Conservation (phyloP, 331 rosid species). For the Saraca asoca region DNA sequence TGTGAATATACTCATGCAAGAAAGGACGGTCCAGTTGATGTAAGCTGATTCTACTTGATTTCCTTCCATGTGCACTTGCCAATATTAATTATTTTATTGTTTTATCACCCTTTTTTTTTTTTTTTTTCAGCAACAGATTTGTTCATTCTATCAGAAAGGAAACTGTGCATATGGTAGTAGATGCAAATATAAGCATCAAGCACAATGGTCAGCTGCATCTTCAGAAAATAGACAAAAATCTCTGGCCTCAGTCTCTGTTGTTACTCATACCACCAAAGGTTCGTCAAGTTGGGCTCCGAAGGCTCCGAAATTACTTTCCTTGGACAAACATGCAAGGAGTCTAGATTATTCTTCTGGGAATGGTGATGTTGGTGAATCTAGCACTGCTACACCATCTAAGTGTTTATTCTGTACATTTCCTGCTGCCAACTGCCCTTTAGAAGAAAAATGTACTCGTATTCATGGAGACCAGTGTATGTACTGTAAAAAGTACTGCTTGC, state of each 20-base stretch:
- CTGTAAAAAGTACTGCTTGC: conserved; percentile 87
- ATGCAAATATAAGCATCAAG: conserved; percentile 81
- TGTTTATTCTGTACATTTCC: conserved; percentile 68
- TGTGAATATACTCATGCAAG: conserved; percentile 82
- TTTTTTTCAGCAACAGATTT: conserved; percentile 52
- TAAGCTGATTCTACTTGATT: conserved; percentile 26
- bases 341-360: conserved; percentile 40
- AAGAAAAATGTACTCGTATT: conserved; percentile 63
- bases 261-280: conserved; percentile 31
- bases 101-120: conserved; percentile 16
- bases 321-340: conserved; percentile 45
- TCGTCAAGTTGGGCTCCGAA: conserved; percentile 50
- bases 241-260: conserved; percentile 42
- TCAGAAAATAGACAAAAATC: conserved; percentile 49
- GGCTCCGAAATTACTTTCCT: conserved; percentile 42
- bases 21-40: conserved; percentile 69
- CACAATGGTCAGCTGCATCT: conserved; percentile 50
- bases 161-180: conserved; percentile 82
- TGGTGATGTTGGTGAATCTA: conserved; percentile 50
- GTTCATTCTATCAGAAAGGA: conserved; percentile 78
- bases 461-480: conserved; percentile 86
- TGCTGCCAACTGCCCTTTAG: conserved; percentile 79
- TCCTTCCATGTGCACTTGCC: background rate
- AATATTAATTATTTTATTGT: background rate
- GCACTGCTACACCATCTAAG: conserved; percentile 47